Evolutionary conservation across 2,329 filamentous ascomycete species (phyloP), one percentile per base, ranked within the genome.

Genomic region (Arachnopeziza araneosa): DNA sequence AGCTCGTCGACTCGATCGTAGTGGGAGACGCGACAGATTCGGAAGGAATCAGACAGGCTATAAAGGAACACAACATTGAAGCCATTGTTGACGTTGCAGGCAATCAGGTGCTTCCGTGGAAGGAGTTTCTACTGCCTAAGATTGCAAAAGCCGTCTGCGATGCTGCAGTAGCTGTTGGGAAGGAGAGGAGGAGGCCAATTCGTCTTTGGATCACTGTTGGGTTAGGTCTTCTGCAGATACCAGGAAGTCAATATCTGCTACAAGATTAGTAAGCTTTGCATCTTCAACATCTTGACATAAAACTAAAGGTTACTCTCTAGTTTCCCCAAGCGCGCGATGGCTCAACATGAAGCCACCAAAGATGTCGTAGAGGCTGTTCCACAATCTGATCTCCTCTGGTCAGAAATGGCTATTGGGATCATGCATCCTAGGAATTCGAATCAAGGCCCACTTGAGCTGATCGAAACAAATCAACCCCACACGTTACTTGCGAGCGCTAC

Each of bases 41-140:
- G 14, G 58, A 52, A 12, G 59, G 67, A 10, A 71, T 79, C 57
- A 73, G 72, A 55, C 65, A 64, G 12, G 74, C 74, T 5, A 71
- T 79, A 30, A 58, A 74, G 21, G 70, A 74, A 7, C 54, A 70
- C 57, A 60, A 69, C 51, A 77, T 76, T 62, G 73, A 77, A 60
- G 75, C 70, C 12, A 69, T 79, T 22, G 65, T 78, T 58, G 75
- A 73, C 57, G 71, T 73, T 2, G 76, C 76, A 6, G 76, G 76
- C 6, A 64, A 74, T 36, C 72, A 74, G 24, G 72, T 76, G 22
- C 58, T 71, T 49, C 72, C 75, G 2, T 76, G 76, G 74, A 63
- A 71, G 30, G 71, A 72, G 54, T 72, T 69, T 54, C 64, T 74
- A 6, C 59, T 76, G 51, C 71, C 75, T 7, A 69, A 64, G 23